phyloP scores from a whole-genome alignment of 129 eudicot species.

The Kitagawia praeruptora region DNA sequence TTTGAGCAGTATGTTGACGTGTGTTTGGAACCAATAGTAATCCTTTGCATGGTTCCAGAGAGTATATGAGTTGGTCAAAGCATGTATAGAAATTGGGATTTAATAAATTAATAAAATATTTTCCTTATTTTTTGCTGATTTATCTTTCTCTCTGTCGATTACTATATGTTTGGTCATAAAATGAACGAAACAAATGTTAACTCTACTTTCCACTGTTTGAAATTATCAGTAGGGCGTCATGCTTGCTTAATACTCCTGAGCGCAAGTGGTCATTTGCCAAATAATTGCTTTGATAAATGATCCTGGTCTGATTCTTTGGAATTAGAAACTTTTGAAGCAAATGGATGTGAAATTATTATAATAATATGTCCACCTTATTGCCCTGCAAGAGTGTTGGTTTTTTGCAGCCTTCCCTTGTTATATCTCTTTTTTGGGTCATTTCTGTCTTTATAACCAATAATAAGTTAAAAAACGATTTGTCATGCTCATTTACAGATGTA shows the following conservation, averaged over 20 bases:
- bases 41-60: background rate
- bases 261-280: background rate
- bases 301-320: background rate
- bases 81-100: background rate
- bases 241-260: background rate
- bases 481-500: constrained; percentile 43
- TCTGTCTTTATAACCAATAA: background rate
- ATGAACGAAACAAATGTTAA: background rate
- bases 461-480: background rate
- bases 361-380: background rate
- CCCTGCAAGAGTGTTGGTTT: background rate
- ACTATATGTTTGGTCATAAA: background rate
- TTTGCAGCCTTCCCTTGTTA: background rate
- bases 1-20: background rate
- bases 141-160: background rate
- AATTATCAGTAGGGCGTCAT: background rate
- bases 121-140: background rate
- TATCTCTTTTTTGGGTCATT: background rate
- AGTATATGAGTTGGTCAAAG: background rate
- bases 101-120: background rate
- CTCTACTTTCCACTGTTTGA: background rate
- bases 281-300: background rate
- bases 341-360: background rate
- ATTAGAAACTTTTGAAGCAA: background rate
- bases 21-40: background rate